Conservation (phyloP, 2,329 filamentous ascomycete genomes). For the Rhinocladiella similis region DNA sequence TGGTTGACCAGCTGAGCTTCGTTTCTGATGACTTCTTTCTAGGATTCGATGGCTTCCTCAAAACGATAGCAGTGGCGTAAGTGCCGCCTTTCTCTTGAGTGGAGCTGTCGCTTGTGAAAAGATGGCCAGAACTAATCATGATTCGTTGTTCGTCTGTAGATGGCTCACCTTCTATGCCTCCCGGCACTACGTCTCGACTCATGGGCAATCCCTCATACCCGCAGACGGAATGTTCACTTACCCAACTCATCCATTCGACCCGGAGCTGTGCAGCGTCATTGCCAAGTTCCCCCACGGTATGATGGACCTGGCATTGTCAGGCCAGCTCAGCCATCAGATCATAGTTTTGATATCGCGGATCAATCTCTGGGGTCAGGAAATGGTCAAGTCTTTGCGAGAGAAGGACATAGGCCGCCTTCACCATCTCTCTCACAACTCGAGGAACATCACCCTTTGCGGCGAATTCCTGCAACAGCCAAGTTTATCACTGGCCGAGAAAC, state of each 20-base stretch:
- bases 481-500: slow-evolving; percentile 12
- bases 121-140: slow-evolving; percentile 9
- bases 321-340: slow-evolving; percentile 17
- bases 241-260: slow-evolving; percentile 18
- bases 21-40: no score
- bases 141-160: slow-evolving; percentile 1
- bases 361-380: slow-evolving; percentile 12
- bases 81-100: not conserved
- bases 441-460: slow-evolving; percentile 14
- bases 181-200: slow-evolving; percentile 6
- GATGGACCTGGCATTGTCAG: slow-evolving; percentile 14
- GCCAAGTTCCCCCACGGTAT: slow-evolving; percentile 8
- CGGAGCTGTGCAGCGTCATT: slow-evolving; percentile 13
- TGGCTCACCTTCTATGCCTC: slow-evolving; percentile 18
- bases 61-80: slow-evolving; percentile 15
- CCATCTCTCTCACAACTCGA: slow-evolving; percentile 8
- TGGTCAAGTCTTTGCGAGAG: slow-evolving; percentile 8
- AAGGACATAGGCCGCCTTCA: slow-evolving; percentile 9
- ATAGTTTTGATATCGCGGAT: slow-evolving; percentile 12
- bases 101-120: slow-evolving; percentile 2
- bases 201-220: slow-evolving; percentile 7
- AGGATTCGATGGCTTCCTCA: slow-evolving; percentile 19
- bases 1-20: no score
- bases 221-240: slow-evolving; percentile 13
- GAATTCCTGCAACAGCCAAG: slow-evolving; percentile 15